Evolutionary conservation across 768 basidiomycete species (phyloP).

Genomic region (Xanthoconium purpureum): DNA sequence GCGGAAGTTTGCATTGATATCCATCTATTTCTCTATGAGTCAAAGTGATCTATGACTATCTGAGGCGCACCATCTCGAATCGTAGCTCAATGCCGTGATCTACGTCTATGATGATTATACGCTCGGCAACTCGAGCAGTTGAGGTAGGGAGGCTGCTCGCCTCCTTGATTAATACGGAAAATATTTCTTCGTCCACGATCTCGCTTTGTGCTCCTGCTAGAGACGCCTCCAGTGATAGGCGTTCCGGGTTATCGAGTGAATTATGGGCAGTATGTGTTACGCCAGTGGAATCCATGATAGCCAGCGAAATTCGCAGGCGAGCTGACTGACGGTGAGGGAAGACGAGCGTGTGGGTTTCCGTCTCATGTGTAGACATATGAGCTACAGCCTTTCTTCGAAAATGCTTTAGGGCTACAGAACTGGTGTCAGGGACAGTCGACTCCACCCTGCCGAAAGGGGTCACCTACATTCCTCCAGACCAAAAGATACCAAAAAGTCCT

Average conservation of each 20-base stretch:
- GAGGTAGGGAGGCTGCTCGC: constrained; percentile 75
- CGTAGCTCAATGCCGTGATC: constrained; percentile 64
- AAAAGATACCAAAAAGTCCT: constrained; percentile 77
- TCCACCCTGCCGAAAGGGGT: not conserved
- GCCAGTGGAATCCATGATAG: constrained; percentile 34
- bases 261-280: constrained; percentile 36
- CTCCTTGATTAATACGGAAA: constrained; percentile 68
- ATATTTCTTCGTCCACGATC: constrained; percentile 78
- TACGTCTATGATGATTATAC: constrained; percentile 73
- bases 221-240: constrained; percentile 45
- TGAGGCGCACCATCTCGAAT: constrained; percentile 64
- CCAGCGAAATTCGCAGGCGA: constrained; percentile 60
- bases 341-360: constrained; percentile 42
- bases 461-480: constrained; percentile 78
- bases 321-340: constrained; percentile 66
- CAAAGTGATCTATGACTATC: not conserved
- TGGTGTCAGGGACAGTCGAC: not conserved
- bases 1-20: constrained; percentile 22
- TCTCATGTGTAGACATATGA: constrained; percentile 53
- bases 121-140: constrained; percentile 74
- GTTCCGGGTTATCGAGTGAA: constrained; percentile 28
- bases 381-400: constrained; percentile 73
- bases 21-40: constrained; percentile 32
- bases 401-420: constrained; percentile 51
- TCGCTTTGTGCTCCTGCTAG: constrained; percentile 65